Conservation (phyloP, 345 rosid species). For the Syzygium aqueum region DNA sequence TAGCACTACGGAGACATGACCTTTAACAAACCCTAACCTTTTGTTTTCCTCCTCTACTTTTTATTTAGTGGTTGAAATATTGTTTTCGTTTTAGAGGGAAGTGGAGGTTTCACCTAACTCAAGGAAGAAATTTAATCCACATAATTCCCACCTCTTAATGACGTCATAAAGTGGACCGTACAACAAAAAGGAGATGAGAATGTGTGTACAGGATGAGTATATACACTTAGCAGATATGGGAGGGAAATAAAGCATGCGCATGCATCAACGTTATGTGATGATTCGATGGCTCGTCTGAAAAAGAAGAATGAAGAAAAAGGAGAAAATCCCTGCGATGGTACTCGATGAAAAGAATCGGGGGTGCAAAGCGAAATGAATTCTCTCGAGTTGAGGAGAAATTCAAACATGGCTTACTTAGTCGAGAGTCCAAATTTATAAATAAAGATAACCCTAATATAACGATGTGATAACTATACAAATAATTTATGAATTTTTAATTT, state of each 20-base stretch:
- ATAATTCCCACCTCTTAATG: background rate
- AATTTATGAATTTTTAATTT: too few species aligned
- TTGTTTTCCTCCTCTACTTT: background rate
- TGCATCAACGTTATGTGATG: background rate
- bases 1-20: background rate
- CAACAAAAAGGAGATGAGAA: background rate
- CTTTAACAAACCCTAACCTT: background rate
- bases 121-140: background rate
- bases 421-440: background rate
- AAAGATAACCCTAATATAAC: background rate
- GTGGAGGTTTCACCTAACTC: background rate
- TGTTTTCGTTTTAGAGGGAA: background rate
- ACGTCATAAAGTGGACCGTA: background rate
- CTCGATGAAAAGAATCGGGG: background rate
- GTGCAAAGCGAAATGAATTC: fast-evolving
- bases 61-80: background rate
- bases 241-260: background rate
- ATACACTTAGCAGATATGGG: background rate
- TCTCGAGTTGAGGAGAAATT: background rate
- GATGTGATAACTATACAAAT: too few species aligned
- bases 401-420: background rate
- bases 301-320: background rate
- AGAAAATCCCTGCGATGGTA: background rate
- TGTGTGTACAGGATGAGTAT: background rate
- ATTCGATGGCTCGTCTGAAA: background rate